These are phyloP conservation scores for Ustulina deusta DNA, from an alignment of 2,329 filamentous ascomycete genomes.

Conservation along the genomic window DNA sequence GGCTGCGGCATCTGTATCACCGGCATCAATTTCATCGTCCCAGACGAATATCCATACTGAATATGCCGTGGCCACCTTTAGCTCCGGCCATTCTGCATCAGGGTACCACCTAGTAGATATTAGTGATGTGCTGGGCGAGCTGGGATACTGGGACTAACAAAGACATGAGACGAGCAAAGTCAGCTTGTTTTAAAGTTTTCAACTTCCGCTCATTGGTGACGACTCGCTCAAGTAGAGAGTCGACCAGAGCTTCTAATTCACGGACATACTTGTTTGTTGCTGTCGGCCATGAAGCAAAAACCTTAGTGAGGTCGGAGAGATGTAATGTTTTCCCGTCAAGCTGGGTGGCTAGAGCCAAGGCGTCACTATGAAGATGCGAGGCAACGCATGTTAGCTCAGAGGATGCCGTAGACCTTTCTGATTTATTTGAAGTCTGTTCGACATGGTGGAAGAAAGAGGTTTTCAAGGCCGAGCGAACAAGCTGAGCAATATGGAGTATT, in stretches of 20 bases:
- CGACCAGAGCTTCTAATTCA: slow-evolving; percentile 42
- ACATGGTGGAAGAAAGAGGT: slow-evolving; percentile 34
- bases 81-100: slow-evolving; percentile 50
- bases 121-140: slow-evolving; percentile 6
- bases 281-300: slow-evolving; percentile 45
- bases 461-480: slow-evolving; percentile 37
- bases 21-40: slow-evolving; percentile 53
- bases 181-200: slow-evolving; percentile 51
- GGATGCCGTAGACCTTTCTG: slow-evolving; percentile 16
- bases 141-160: slow-evolving; percentile 42
- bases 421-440: slow-evolving; percentile 11
- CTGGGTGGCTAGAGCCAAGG: slow-evolving; percentile 40
- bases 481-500: slow-evolving; percentile 36
- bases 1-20: slow-evolving; percentile 49
- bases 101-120: slow-evolving; percentile 49
- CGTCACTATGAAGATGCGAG: slow-evolving; percentile 42
- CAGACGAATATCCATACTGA: slow-evolving; percentile 53
- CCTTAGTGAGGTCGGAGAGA: slow-evolving; percentile 45
- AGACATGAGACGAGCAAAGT: slow-evolving; percentile 51
- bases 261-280: slow-evolving; percentile 43
- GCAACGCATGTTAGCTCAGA: slow-evolving; percentile 20
- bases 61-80: slow-evolving; percentile 50
- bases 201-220: slow-evolving; percentile 48
- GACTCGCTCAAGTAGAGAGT: slow-evolving; percentile 44
- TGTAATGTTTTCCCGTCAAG: slow-evolving; percentile 44